Conservation (phyloP, 2,329 filamentous ascomycete genomes). For the Mycogone perniciosa region DNA sequence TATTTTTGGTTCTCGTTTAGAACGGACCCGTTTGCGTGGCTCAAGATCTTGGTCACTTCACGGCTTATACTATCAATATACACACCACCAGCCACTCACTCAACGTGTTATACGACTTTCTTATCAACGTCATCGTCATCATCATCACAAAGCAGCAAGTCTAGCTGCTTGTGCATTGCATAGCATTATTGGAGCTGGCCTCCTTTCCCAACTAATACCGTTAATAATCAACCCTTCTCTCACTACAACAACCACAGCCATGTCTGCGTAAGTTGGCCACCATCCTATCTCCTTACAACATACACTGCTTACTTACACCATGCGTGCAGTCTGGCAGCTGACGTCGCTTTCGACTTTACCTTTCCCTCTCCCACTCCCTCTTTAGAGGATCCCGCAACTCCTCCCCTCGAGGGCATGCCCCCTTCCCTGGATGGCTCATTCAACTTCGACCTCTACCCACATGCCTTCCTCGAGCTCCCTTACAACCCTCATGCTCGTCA, state of each 20-base stretch:
- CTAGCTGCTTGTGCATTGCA: not conserved
- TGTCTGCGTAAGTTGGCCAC: constrained; percentile 30
- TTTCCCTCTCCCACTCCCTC: constrained; percentile 35
- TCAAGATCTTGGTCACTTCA: not conserved
- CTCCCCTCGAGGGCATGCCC: constrained; percentile 18
- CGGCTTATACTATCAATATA: constrained; percentile 2
- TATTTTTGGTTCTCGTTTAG: not conserved
- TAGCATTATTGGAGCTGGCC: constrained; percentile 17
- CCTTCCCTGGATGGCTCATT: constrained; percentile 27
- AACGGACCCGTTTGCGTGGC: not conserved
- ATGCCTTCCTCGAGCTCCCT: constrained; percentile 48
- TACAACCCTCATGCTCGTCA: constrained; percentile 43
- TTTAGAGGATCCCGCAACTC: constrained; percentile 25
- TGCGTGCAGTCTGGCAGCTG: constrained; percentile 51
- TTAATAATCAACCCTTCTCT: constrained; percentile 1
- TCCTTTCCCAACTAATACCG: constrained; percentile 8
- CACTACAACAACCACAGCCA: constrained; percentile 16
- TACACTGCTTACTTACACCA: constrained; percentile 17
- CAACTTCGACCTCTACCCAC: constrained; percentile 42
- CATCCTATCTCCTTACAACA: not conserved
- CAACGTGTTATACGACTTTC: constrained; percentile 2
- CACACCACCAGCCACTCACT: constrained; percentile 6
- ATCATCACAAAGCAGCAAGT: not conserved
- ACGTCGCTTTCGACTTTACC: constrained; percentile 56
- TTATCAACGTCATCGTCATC: not conserved